These are phyloP conservation scores for Fusarium sarcochroum DNA, from an alignment of 2,329 filamentous ascomycete species.

Conservation along the genomic window DNA sequence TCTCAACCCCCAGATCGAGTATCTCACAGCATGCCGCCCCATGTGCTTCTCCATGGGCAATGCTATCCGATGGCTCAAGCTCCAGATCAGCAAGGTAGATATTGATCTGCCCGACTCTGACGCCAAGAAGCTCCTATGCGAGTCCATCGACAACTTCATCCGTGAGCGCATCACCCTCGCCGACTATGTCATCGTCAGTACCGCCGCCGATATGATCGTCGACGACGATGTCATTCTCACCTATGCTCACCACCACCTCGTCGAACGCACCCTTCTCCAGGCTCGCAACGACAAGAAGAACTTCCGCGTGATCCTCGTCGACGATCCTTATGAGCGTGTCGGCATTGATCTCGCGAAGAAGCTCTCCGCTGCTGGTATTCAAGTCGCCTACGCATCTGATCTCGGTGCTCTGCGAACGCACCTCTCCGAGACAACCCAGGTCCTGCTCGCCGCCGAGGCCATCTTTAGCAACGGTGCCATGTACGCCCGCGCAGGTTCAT, in stretches of 20 bases:
- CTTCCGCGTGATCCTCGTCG: slow-evolving; percentile 89
- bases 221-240: slow-evolving; percentile 88
- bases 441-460: slow-evolving; percentile 91
- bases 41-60: slow-evolving; percentile 98
- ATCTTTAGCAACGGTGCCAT: slow-evolving; percentile 96
- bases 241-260: slow-evolving; percentile 87
- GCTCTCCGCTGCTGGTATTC: slow-evolving; percentile 76
- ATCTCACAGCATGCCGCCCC: slow-evolving; percentile 92
- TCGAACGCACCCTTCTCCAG: slow-evolving; percentile 83
- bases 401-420: slow-evolving; percentile 82
- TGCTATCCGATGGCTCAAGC: slow-evolving; percentile 93
- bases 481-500: slow-evolving; percentile 89
- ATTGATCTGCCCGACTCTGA: slow-evolving; percentile 85
- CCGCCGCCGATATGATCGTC: slow-evolving; percentile 80
- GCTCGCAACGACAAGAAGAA: slow-evolving; percentile 78
- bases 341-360: slow-evolving; percentile 75
- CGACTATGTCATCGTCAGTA: slow-evolving; percentile 85
- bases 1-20: slow-evolving; percentile 95
- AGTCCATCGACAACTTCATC: slow-evolving; percentile 90
- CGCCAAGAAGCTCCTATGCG: slow-evolving; percentile 83
- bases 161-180: slow-evolving; percentile 90
- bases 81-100: slow-evolving; percentile 91
- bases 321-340: slow-evolving; percentile 71
- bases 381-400: slow-evolving; percentile 84
- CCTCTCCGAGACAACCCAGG: slow-evolving; percentile 75